A percentile compares a stretch with the other conserved stretches of the same genome.
Evolutionary conservation across 2,329 filamentous ascomycete species (phyloP).

Genomic region (Cercospora nicotianae): DNA sequence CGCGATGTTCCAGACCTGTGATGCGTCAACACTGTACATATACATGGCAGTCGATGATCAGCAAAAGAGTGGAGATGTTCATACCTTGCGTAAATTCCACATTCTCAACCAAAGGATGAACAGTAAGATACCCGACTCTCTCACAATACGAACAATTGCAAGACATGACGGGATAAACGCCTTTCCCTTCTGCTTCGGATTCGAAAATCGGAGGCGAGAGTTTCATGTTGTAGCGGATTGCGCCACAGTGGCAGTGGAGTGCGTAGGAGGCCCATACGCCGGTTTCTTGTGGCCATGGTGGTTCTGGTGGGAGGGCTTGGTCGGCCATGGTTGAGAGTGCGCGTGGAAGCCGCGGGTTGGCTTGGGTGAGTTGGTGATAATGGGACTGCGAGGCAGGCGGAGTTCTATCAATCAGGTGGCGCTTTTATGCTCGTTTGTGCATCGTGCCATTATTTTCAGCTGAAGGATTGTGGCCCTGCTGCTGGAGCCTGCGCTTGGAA

Average conservation of each 20-base stretch:
- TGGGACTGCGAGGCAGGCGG: neutral
- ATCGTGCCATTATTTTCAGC: neutral
- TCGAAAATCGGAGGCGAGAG: constrained; percentile 33
- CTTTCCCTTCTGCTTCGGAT: constrained; percentile 17
- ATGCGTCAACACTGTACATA: neutral
- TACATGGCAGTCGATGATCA: too few species aligned
- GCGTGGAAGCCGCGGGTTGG: neutral
- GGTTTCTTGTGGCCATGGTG: constrained; percentile 25
- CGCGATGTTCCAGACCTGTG: constrained; percentile 21
- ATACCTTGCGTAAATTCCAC: constrained; percentile 25
- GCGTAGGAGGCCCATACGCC: constrained; percentile 26
- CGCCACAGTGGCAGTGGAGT: constrained; percentile 36
- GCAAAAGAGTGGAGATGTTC: too few species aligned
- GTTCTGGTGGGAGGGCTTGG: neutral
- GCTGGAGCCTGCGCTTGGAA: neutral
- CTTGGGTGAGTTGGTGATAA: neutral
- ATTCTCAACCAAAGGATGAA: constrained; percentile 28
- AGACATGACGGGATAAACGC: constrained; percentile 24
- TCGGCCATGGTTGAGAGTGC: neutral
- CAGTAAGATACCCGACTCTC: constrained; percentile 24
- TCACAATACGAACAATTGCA: constrained; percentile 34
- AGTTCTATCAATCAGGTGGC: neutral
- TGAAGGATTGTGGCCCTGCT: neutral
- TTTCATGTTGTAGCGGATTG: constrained; percentile 30
- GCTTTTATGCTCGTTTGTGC: neutral